Base-by-base conservation (phyloP, 1,139 yeast genomes). In the Hyphopichia wangnamkhiaoensis region DNA sequence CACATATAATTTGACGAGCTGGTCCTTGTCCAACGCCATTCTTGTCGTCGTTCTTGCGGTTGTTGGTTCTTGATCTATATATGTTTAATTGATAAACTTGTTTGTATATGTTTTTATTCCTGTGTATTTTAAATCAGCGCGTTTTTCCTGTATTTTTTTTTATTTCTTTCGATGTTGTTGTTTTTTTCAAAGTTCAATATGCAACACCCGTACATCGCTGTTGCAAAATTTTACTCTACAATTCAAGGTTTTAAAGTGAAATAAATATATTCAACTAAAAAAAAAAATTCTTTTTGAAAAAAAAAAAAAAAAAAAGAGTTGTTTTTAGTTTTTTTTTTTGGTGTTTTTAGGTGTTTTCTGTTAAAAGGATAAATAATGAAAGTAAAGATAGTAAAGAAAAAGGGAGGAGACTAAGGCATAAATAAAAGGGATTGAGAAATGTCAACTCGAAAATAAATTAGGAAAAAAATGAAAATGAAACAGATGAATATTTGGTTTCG, bases 1-100 rank as follows among this genome's bases (percentile, higher is more conserved):
- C 28, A 66, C 48, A 43, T 72, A 71, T 15, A 68, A 51, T 48
- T 53, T 58, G 19, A 68, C 54, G 36, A 68, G 54, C 44, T 68
- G 75, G 37, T 54, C 50, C 33, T 60, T 53, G 45, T 63, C 69
- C 38, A 67, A 56, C 16, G 58, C 56, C 68, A 61, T 61, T 24
- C 13, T 21, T 29, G 10, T 29, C 21, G 15, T 14, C 19, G 10
- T 29, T 21, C 20, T 21, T 29, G 34, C 29, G 28, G n/a, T 29
- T 35, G 34, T 14, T 19, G 9, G 5, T 18, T 6, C 13, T 19
- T 7, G 9, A 10, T 9, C 7, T 10, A n/a, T 14, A 15, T 31
- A 12, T 14, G 17, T 5, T 33, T 5, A 13, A 5, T 25, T 25
- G 28, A 25, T 25, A n/a, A 10, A 25, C 5, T 25, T 25, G 5